These are phyloP conservation scores for Penicillium macrosclerotiorum DNA, from an alignment of 495 filamentous ascomycete genomes.

Conservation along the genomic window DNA sequence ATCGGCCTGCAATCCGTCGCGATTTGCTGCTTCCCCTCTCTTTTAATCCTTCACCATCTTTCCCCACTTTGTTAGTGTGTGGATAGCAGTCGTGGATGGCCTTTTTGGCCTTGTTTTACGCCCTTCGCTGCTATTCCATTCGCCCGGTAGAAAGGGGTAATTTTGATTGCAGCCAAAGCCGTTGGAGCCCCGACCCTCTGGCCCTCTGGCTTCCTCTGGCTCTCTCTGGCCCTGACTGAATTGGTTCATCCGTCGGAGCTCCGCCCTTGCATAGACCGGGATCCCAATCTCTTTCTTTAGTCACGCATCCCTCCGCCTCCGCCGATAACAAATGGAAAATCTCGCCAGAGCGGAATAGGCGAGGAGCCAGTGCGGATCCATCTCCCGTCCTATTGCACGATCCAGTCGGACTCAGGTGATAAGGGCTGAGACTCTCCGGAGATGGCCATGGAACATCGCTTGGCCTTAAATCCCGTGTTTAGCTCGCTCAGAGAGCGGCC, in stretches of 20 bases:
- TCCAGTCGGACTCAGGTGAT: conserved; percentile 2
- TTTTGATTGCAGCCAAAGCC: conserved; percentile 4
- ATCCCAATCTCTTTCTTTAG: not conserved
- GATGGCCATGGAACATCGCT: not conserved
- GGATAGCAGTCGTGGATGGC: too few relatives aligned
- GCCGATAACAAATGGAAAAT: conserved; percentile 13
- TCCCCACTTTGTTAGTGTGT: too few relatives aligned
- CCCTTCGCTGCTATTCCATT: not conserved
- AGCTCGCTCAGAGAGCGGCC: conserved; percentile 3
- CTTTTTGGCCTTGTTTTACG: not conserved
- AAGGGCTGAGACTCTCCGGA: conserved; percentile 3
- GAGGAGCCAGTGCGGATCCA: too few relatives aligned
- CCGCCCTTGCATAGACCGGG: conserved; percentile 12
- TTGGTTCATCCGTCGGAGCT: conserved; percentile 14
- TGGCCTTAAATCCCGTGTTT: not conserved
- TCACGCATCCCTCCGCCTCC: conserved; percentile 3
- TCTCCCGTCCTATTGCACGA: not conserved
- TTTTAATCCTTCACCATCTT: too few relatives aligned
- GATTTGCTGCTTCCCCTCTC: too few relatives aligned
- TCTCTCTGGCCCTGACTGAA: too few relatives aligned
- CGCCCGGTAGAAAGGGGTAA: not conserved
- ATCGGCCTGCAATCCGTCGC: too few relatives aligned
- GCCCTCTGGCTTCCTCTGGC: too few relatives aligned
- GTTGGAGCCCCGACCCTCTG: not conserved
- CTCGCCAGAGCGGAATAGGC: too few relatives aligned